phyloP scores from a whole-genome alignment of 306 rosid genomes.

The Vigna unguiculata region DNA sequence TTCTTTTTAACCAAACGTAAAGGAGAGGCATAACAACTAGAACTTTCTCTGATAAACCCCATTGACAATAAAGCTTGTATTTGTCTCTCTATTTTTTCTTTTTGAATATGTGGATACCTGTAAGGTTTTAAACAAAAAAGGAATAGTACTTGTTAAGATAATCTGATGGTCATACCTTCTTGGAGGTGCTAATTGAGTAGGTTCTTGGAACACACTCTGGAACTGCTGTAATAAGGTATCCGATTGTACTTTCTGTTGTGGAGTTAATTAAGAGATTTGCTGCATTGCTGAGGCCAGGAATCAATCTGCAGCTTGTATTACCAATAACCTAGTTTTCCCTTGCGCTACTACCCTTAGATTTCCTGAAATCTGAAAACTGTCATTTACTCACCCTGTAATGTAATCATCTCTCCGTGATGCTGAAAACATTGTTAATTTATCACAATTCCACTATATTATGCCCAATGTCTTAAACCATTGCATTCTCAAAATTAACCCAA shows the following conservation, averaged over 20 bases:
- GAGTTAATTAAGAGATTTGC: too few relatives aligned
- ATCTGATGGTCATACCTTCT: background rate
- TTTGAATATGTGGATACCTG: background rate
- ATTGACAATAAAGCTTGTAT: too few relatives aligned
- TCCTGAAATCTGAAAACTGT: too few relatives aligned
- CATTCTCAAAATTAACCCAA: background rate
- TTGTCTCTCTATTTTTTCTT: background rate
- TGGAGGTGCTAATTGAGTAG: background rate
- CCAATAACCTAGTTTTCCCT: too few relatives aligned
- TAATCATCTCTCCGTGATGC: background rate
- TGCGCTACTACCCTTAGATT: too few relatives aligned
- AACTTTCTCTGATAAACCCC: too few relatives aligned
- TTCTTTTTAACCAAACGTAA: background rate
- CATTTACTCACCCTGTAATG: too few relatives aligned
- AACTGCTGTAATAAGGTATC: background rate
- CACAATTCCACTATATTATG: background rate
- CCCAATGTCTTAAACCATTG: background rate
- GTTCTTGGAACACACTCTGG: background rate
- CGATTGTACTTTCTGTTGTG: background rate
- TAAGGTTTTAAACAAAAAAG: background rate
- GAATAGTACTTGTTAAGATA: background rate
- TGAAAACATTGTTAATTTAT: background rate
- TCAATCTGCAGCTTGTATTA: too few relatives aligned
- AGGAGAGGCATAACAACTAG: too few relatives aligned
- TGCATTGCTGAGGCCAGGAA: too few relatives aligned